phyloP scores from a whole-genome alignment of 2,329 filamentous ascomycete species.

The Monilinia vaccinii-corymbosi region DNA sequence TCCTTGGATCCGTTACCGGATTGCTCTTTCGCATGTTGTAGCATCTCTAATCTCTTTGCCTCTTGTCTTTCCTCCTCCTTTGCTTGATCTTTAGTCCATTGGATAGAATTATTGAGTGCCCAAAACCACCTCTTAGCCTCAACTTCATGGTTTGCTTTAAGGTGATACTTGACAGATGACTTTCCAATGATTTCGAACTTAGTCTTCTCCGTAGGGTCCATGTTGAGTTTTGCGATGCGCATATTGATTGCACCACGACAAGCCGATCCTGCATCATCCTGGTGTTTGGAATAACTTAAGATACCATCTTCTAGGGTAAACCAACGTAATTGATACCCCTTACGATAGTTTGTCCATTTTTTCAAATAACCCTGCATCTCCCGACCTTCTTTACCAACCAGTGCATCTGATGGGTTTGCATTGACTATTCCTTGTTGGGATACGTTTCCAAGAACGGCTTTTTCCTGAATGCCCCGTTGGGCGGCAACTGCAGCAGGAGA shows the following conservation, averaged over 20 bases:
- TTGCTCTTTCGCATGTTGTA: constrained; percentile 74
- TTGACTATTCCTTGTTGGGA: constrained; percentile 43
- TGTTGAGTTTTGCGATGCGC: constrained; percentile 87
- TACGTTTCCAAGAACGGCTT: constrained; percentile 78
- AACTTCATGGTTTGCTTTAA: constrained; percentile 96
- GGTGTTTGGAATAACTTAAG: constrained; percentile 97
- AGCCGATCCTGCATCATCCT: constrained; percentile 91
- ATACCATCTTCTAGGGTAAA: constrained; percentile 97
- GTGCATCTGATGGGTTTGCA: constrained; percentile 46
- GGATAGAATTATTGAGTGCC: constrained; percentile 97
- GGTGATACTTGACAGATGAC: constrained; percentile 94
- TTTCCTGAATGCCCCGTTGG: constrained; percentile 92
- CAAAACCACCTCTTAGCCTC: constrained; percentile 99
- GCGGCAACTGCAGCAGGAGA: constrained; percentile 91
- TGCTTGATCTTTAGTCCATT: constrained; percentile 95
- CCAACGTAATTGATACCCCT: constrained; percentile 93
- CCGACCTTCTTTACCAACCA: constrained; percentile 74
- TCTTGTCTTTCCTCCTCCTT: constrained; percentile 78
- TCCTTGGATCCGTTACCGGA: constrained; percentile 33
- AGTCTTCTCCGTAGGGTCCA: constrained; percentile 95
- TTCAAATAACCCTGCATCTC: constrained; percentile 99
- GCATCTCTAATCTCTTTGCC: constrained; percentile 62
- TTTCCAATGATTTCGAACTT: constrained; percentile 98
- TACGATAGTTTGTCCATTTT: constrained; percentile 99
- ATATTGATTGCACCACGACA: constrained; percentile 98